These are phyloP conservation scores for Aphanomyces cochlioides DNA, from an alignment of 352 stramenopile genomes.

Conservation along the genomic window DNA sequence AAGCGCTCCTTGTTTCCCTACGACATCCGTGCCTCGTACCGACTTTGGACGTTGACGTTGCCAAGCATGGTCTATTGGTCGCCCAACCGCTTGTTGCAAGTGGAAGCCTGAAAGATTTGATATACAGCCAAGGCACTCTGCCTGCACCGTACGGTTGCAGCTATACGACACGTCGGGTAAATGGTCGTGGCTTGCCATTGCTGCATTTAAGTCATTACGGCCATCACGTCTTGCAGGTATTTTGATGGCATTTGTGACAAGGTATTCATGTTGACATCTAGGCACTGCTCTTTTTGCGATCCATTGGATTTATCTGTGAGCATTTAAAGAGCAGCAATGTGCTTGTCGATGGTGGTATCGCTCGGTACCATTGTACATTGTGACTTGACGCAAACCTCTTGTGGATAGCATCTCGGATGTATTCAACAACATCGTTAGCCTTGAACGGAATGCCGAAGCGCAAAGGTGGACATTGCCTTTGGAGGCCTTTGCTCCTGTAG, in stretches of 20 bases:
- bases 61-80: constrained; percentile 41
- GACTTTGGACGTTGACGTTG: constrained; percentile 62
- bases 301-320: constrained; percentile 65
- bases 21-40: constrained; percentile 75
- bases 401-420: constrained; percentile 46
- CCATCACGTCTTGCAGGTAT: constrained; percentile 45
- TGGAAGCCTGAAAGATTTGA: constrained; percentile 65
- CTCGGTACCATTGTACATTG: constrained; percentile 33
- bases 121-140: constrained; percentile 43
- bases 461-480: constrained; percentile 57
- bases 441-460: constrained; percentile 53
- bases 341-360: constrained; percentile 55
- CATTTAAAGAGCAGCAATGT: constrained; percentile 64
- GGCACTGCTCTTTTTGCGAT: constrained; percentile 47
- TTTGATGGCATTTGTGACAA: neutral
- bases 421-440: constrained; percentile 54
- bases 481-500: constrained; percentile 60
- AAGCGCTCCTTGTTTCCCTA: constrained; percentile 68
- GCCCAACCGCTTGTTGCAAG: constrained; percentile 53
- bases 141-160: constrained; percentile 49
- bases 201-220: constrained; percentile 48
- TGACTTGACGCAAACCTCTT: neutral
- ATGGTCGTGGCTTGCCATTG: constrained; percentile 41
- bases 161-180: constrained; percentile 43
- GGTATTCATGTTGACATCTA: neutral